A percentile compares a stretch with the other conserved stretches of the same genome.
phyloP scores from a whole-genome alignment of 495 filamentous ascomycete genomes.

The Penicillium angulare region DNA sequence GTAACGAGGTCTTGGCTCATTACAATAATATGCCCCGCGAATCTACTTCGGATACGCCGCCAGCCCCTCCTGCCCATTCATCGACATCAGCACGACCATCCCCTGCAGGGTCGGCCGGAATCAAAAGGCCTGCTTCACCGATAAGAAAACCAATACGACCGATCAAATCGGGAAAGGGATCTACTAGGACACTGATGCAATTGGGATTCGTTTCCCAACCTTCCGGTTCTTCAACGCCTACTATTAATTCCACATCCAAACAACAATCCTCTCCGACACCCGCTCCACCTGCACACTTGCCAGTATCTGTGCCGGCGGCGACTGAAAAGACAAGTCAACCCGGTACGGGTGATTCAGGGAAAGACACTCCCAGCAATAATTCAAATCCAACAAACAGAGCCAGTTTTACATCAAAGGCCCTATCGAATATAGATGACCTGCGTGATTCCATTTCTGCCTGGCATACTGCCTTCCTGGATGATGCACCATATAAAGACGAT shows the following conservation, averaged over 20 bases:
- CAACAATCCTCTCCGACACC: slow-evolving; percentile 5
- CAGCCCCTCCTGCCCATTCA: slow-evolving; percentile 23
- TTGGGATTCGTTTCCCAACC: slow-evolving; percentile 3
- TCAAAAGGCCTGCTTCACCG: slow-evolving; percentile 54
- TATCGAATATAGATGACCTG: slow-evolving; percentile 6
- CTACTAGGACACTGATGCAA: slow-evolving; percentile 33
- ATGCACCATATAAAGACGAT: slow-evolving; percentile 5
- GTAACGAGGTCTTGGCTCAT: slow-evolving; percentile 71
- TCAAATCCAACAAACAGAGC: background rate
- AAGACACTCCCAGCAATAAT: background rate
- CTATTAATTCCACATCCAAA: slow-evolving; percentile 20
- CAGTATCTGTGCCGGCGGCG: background rate
- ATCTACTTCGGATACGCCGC: background rate
- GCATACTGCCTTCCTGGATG: background rate
- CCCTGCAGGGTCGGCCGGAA: slow-evolving; percentile 23
- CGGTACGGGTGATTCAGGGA: background rate
- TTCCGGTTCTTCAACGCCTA: background rate
- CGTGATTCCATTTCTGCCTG: slow-evolving; percentile 2
- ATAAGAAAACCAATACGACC: slow-evolving; percentile 56
- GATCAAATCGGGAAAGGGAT: slow-evolving; percentile 30
- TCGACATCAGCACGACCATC: slow-evolving; percentile 47
- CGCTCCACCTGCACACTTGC: background rate
- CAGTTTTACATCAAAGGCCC: background rate
- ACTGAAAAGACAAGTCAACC: background rate
- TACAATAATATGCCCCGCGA: slow-evolving; percentile 42